Conservation (phyloP, 768 basidiomycete species). For the Suillus sp. region DNA sequence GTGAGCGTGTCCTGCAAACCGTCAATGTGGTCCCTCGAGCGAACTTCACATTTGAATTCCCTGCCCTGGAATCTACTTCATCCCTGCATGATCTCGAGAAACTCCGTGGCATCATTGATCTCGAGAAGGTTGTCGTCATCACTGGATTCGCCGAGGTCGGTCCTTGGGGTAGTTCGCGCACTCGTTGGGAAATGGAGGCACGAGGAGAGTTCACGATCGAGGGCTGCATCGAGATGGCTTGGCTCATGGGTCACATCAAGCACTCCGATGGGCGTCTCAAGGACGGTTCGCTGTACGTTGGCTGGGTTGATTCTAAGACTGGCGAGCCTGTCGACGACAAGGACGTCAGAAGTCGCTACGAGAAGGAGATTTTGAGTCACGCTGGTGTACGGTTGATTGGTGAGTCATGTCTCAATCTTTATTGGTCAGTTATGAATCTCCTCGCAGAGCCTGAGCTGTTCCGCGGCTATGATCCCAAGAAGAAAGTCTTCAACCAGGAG, state of each 20-base stretch:
- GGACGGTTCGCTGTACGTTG: constrained; percentile 89
- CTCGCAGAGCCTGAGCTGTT: constrained; percentile 90
- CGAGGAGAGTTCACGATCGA: constrained; percentile 96
- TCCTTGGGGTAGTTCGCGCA: constrained; percentile 97
- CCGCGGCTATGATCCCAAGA: constrained; percentile 97
- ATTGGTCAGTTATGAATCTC: constrained; percentile 17
- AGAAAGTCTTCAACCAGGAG: constrained; percentile 97
- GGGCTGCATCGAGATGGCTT: constrained; percentile 99
- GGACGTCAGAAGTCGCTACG: constrained; percentile 91
- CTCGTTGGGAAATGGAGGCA: constrained; percentile 99
- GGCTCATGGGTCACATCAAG: constrained; percentile 99
- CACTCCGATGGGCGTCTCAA: constrained; percentile 98
- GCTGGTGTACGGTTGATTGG: constrained; percentile 94
- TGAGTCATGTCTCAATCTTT: constrained; percentile 39
- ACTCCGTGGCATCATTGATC: constrained; percentile 86
- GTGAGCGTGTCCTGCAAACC: constrained; percentile 90
- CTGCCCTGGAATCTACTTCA: constrained; percentile 72
- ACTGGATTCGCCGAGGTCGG: constrained; percentile 98
- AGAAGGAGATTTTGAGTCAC: constrained; percentile 90
- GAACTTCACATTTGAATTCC: constrained; percentile 98
- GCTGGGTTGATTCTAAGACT: constrained; percentile 96
- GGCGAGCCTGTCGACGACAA: constrained; percentile 96
- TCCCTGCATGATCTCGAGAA: constrained; percentile 72
- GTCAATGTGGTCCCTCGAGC: constrained; percentile 94
- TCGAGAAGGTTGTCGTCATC: constrained; percentile 94